Evolutionary conservation across 805 yeast species (phyloP).

Genomic region (Hemisphaericaspora nanyangensis): DNA sequence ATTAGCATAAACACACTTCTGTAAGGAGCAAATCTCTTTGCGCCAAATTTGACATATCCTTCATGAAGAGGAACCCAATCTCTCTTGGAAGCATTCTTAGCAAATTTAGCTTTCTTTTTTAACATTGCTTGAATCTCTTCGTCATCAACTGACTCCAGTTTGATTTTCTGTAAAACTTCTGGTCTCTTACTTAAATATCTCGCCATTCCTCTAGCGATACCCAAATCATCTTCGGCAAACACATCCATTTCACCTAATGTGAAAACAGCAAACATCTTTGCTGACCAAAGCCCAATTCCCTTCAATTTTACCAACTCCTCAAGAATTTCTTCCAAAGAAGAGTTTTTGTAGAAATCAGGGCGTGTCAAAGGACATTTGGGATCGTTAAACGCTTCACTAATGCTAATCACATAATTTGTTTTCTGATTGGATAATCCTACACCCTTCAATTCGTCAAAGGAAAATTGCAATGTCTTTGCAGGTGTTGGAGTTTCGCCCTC

Average conservation of each 20-base stretch:
- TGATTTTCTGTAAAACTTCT: conserved; percentile 42
- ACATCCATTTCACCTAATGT: conserved; percentile 64
- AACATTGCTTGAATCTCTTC: conserved; percentile 29
- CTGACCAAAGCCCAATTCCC: conserved; percentile 84
- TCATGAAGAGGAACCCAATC: conserved; percentile 70
- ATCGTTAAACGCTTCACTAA: conserved; percentile 49
- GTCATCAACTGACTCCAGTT: conserved; percentile 27
- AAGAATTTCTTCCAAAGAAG: conserved; percentile 43
- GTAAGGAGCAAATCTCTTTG: conserved; percentile 62
- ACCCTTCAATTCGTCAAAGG: conserved; percentile 47
- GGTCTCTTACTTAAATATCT: conserved; percentile 56
- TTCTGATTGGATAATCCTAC: conserved; percentile 73
- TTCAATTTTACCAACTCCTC: conserved; percentile 51
- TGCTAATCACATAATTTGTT: conserved; percentile 54
- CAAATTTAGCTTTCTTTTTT: conserved; percentile 36
- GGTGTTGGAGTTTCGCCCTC: conserved; percentile 49
- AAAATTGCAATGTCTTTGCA: conserved; percentile 33
- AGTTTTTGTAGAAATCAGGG: conserved; percentile 31
- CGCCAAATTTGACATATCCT: conserved; percentile 50
- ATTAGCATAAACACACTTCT: conserved; percentile 64
- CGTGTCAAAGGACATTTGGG: conserved; percentile 30
- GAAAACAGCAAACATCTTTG: conserved; percentile 80
- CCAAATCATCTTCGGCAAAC: conserved; percentile 77
- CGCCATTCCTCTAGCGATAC: conserved; percentile 78
- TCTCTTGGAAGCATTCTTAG: conserved; percentile 38